These are phyloP conservation scores for Pestalotiopsis sp. DNA, from an alignment of 2,329 filamentous ascomycete genomes.

Conservation along the genomic window DNA sequence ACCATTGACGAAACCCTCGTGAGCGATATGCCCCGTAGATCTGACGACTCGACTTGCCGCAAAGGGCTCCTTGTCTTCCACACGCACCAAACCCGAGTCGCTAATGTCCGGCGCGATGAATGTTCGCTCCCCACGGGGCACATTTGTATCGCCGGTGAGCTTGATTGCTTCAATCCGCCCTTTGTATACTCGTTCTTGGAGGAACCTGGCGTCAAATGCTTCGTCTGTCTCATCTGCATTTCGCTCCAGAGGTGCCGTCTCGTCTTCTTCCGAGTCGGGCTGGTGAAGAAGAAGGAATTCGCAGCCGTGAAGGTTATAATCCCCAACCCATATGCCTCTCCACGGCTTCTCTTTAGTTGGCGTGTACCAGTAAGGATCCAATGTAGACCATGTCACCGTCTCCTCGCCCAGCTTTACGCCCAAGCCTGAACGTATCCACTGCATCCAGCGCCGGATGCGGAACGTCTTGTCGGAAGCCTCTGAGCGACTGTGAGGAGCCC, in stretches of 20 bases:
- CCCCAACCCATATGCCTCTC: constrained; percentile 89
- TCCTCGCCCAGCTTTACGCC: constrained; percentile 58
- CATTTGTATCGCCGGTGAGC: constrained; percentile 87
- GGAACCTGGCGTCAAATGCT: constrained; percentile 48
- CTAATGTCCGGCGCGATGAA: constrained; percentile 83
- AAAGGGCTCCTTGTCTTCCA: constrained; percentile 70
- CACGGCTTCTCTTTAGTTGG: constrained; percentile 81
- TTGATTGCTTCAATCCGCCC: constrained; percentile 84
- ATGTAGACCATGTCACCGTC: constrained; percentile 68
- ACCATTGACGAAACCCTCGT: constrained; percentile 73
- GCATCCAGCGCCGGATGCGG: constrained; percentile 75
- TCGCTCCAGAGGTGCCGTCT: constrained; percentile 42
- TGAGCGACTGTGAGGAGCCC: constrained; percentile 43
- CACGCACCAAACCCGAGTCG: constrained; percentile 62
- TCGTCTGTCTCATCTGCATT: constrained; percentile 45
- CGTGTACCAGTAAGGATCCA: constrained; percentile 76
- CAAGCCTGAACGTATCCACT: constrained; percentile 53
- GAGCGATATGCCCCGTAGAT: constrained; percentile 78
- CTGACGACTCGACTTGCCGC: constrained; percentile 73
- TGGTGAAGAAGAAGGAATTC: constrained; percentile 88
- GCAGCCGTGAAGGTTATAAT: constrained; percentile 85
- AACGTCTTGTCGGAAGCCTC: constrained; percentile 74
- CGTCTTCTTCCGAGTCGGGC: constrained; percentile 55
- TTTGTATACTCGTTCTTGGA: constrained; percentile 54
- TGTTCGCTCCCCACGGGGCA: constrained; percentile 83